Conservation (phyloP, 2,329 filamentous ascomycete species). For the Camillea tinctor region DNA sequence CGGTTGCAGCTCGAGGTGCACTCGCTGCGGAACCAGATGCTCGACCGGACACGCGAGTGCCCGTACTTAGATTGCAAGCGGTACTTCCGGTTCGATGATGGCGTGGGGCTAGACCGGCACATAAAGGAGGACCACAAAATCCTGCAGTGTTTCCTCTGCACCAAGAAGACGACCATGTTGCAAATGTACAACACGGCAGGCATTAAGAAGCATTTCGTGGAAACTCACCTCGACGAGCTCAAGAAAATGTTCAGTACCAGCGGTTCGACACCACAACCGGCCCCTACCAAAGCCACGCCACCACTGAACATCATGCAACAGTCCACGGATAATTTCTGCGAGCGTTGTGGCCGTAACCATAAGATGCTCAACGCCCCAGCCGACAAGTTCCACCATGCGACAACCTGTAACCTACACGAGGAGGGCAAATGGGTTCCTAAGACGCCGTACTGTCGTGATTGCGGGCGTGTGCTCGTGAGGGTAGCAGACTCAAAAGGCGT, state of each 20-base stretch:
- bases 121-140: constrained; percentile 33
- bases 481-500: too few relatives aligned
- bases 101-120: constrained; percentile 35
- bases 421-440: neutral
- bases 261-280: neutral
- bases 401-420: neutral
- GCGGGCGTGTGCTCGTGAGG: neutral
- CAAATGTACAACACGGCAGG: constrained; percentile 24
- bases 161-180: constrained; percentile 29
- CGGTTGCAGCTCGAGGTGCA: constrained; percentile 37
- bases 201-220: constrained; percentile 23
- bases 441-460: constrained; percentile 7
- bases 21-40: constrained; percentile 33
- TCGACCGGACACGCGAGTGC: constrained; percentile 38
- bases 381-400: constrained; percentile 9
- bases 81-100: constrained; percentile 32
- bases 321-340: constrained; percentile 6
- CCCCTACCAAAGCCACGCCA: too few relatives aligned
- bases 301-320: neutral
- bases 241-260: constrained; percentile 7
- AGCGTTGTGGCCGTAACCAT: constrained; percentile 18
- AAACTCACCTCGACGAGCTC: constrained; percentile 20
- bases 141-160: constrained; percentile 30
- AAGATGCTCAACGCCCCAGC: constrained; percentile 1
- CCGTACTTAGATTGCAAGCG: constrained; percentile 38